phyloP scores from a whole-genome alignment of 2,329 filamentous ascomycete species.

The Aspergillus versicolor region DNA sequence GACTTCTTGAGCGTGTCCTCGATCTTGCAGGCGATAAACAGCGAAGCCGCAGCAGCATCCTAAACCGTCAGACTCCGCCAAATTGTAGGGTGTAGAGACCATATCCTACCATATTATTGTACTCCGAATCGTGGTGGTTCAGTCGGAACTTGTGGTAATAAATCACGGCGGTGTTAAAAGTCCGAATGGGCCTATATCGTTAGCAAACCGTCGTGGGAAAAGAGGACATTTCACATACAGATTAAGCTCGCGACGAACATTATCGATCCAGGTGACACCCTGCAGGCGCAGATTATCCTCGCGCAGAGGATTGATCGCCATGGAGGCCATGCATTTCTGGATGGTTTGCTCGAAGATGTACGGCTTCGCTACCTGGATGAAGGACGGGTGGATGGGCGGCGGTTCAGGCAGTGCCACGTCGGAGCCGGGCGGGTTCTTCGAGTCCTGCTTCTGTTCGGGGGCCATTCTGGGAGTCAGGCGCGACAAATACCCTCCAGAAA shows the following conservation, averaged over 20 bases:
- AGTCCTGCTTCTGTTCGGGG: conserved; percentile 21
- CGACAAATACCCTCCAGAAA: conserved; percentile 1
- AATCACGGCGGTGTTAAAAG: conserved; percentile 84
- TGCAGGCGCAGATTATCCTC: conserved; percentile 81
- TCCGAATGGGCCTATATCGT: conserved; percentile 71
- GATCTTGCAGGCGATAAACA: conserved; percentile 94
- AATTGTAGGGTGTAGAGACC: neutral
- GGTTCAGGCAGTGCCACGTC: conserved; percentile 21
- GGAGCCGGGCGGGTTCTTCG: conserved; percentile 10
- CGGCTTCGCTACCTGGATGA: conserved; percentile 65
- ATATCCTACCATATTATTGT: conserved; percentile 62
- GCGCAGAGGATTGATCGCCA: conserved; percentile 70
- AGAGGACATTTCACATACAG: conserved; percentile 57
- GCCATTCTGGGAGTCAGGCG: conserved; percentile 17
- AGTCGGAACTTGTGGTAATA: conserved; percentile 95
- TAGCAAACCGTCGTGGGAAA: conserved; percentile 2
- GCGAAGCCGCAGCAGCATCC: conserved; percentile 81
- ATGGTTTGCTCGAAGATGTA: conserved; percentile 83
- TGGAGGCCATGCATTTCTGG: conserved; percentile 67
- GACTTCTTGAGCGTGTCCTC: conserved; percentile 98
- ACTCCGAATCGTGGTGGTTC: conserved; percentile 79
- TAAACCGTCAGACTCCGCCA: conserved; percentile 33
- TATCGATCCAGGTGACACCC: conserved; percentile 86
- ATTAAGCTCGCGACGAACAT: conserved; percentile 73
- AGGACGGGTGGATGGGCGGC: conserved; percentile 60